phyloP scores from a whole-genome alignment of 176 grass and related monocot species.

The Hordeum marinum region DNA sequence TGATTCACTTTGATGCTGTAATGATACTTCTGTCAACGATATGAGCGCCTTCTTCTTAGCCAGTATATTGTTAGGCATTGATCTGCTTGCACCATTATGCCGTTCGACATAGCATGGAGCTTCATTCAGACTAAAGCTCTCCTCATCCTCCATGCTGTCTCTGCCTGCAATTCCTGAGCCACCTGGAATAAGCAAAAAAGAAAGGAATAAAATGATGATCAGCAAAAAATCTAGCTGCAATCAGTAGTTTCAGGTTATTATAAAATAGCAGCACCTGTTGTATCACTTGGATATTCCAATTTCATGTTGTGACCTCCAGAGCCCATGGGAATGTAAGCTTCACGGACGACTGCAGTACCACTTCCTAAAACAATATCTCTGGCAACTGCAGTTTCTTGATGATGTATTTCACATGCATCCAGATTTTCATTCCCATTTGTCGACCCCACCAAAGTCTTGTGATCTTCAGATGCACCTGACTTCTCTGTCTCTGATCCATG shows the following conservation, averaged over 20 bases:
- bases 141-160: conserved; percentile 16
- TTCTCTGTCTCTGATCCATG: conserved; percentile 31
- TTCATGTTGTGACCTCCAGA: conserved; percentile 14
- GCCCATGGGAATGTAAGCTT: conserved; percentile 5
- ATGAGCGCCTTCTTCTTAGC: conserved; percentile 9
- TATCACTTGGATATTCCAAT: conserved; percentile 17
- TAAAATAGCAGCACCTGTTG: conserved; percentile 40
- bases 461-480: conserved; percentile 20
- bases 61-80: conserved; percentile 7
- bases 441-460: conserved; percentile 11
- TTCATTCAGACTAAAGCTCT: conserved; percentile 16
- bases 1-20: conserved; percentile 12
- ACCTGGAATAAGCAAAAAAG: conserved; percentile 36
- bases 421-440: conserved; percentile 24
- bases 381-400: not conserved
- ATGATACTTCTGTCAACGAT: not conserved
- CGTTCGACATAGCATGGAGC: conserved; percentile 1
- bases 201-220: conserved; percentile 8
- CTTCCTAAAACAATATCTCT: conserved; percentile 12
- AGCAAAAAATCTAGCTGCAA: conserved; percentile 2
- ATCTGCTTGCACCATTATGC: not conserved
- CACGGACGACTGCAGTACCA: not conserved
- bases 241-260: not conserved
- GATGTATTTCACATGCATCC: conserved; percentile 20
- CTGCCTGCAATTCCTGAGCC: conserved; percentile 5